Conservation (phyloP, 129 eudicot genomes). For the Dittrichia graveolens region DNA sequence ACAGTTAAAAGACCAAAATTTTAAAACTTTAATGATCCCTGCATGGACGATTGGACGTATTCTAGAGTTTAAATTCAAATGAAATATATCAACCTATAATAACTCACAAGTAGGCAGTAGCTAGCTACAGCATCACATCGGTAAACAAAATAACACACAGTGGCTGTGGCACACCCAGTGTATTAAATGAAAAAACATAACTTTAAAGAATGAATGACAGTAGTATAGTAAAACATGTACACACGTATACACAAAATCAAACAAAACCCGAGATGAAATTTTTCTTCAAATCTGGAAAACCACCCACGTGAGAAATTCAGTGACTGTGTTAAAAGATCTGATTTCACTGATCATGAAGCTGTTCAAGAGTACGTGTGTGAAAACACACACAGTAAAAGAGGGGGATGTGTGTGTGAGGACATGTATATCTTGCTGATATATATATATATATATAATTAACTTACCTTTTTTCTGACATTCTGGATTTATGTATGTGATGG, state of each 20-base stretch:
- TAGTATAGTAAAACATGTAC: neutral
- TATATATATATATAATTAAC: neutral
- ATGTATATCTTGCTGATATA: neutral
- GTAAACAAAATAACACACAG: conserved; percentile 12
- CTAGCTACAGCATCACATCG: conserved; percentile 1
- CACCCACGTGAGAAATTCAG: conserved; percentile 33
- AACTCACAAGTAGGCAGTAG: neutral
- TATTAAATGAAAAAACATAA: conserved; percentile 16
- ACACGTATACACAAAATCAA: conserved; percentile 34
- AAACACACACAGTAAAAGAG: neutral
- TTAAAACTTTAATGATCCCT: conserved; percentile 28
- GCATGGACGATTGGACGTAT: conserved; percentile 28
- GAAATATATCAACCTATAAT: conserved; percentile 1
- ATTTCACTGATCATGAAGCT: conserved; percentile 15
- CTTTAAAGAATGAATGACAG: conserved; percentile 14
- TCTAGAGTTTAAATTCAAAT: neutral
- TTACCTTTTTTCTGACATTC: conserved; percentile 34
- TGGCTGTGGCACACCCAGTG: conserved; percentile 13
- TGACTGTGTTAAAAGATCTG: conserved; percentile 34
- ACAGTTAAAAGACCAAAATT: neutral
- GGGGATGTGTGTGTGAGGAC: neutral
- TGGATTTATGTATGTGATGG: conserved; percentile 2
- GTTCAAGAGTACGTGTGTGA: conserved; percentile 6
- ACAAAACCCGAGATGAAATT: conserved; percentile 10
- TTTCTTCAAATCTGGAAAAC: conserved; percentile 18